These are phyloP conservation scores for Chrysoporthe puriensis DNA, from an alignment of 2,329 filamentous ascomycete genomes.

Conservation along the genomic window DNA sequence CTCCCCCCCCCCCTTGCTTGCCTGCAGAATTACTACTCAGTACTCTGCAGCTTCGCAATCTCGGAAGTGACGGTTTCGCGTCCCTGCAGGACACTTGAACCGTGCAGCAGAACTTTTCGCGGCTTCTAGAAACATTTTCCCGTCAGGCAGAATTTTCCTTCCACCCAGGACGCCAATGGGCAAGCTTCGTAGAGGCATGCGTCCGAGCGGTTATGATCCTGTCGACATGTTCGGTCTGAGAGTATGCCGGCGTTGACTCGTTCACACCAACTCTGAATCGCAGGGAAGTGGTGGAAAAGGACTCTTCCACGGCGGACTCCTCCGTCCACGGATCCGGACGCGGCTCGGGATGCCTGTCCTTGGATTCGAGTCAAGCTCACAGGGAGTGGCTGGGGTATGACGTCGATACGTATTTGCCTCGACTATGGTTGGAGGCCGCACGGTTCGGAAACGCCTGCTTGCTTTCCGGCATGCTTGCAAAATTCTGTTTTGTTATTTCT, in stretches of 20 bases:
- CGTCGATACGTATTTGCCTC: not conserved
- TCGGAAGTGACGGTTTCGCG: conserved; percentile 5
- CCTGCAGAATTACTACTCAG: no score
- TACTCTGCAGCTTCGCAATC: not conserved
- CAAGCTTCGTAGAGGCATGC: not conserved
- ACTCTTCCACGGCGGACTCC: not conserved
- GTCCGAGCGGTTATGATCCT: not conserved
- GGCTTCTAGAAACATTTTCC: conserved; percentile 14
- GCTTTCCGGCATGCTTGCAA: not conserved
- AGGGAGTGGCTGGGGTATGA: not conserved
- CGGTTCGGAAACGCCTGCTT: not conserved
- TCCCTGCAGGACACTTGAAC: conserved; percentile 10
- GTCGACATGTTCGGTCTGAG: not conserved
- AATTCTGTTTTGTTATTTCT: not conserved
- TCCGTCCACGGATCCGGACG: not conserved
- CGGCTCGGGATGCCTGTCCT: not conserved
- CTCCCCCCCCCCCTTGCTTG: not conserved
- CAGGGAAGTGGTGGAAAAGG: not conserved
- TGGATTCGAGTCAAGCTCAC: conserved; percentile 2
- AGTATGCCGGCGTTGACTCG: conserved; percentile 2
- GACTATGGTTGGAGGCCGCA: not conserved
- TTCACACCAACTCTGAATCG: not conserved
- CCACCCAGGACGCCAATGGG: not conserved
- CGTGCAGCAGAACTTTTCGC: not conserved
- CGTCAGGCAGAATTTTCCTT: not conserved